Evolutionary conservation across 2,329 filamentous ascomycete genomes (phyloP), one percentile per base, ranked within the genome.

Genomic region (Xylaria sp.): DNA sequence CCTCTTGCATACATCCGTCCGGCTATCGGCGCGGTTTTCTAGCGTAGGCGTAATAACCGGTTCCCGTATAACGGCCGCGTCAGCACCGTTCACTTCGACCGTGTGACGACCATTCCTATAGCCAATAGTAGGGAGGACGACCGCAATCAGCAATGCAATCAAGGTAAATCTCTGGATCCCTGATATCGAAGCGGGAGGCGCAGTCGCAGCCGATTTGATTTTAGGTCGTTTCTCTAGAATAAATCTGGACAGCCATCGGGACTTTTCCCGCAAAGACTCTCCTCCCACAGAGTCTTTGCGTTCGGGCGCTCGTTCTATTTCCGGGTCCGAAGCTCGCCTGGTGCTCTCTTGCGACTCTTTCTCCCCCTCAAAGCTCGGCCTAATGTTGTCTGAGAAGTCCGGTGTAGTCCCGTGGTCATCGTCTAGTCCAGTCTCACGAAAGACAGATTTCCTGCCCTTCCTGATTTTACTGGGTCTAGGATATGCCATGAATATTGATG

Each of bases 1-100:
- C 73, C 89, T 78, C 57, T 83, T 83, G 71, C 89, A 91, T 14
- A 88, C 80, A 66, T 85, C 78, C 2, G 83, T 86, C 2, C 82
- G 77, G 65, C 80, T 86, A 62, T 81, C 72, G 25, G 77, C 76
- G 54, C 83, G 78, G 49, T 74, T 72, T 58, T 78, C 73, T 40
- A 81, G 73, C 7, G 76, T 68, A 28, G 69, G 28, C 23, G 31
- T 61, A 8, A 64, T 51, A 12, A 61, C 40, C 4, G 63, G 57
- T 11, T 72, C 70, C 23, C 73, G 70, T 38, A 83, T 79, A 15
- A 81, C 73, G n/a, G 80, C 81, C 3, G 83, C 83, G 60, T 81
- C 79, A 50, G 78, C 83, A 31, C 80, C 80, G 66, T 71, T 77
- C n/a, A 77, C 70, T 37, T 77, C 77, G 52, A 79, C 69, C 37